phyloP scores from a whole-genome alignment of 2,329 filamentous ascomycete genomes.

The Colletotrichum shisoi region DNA sequence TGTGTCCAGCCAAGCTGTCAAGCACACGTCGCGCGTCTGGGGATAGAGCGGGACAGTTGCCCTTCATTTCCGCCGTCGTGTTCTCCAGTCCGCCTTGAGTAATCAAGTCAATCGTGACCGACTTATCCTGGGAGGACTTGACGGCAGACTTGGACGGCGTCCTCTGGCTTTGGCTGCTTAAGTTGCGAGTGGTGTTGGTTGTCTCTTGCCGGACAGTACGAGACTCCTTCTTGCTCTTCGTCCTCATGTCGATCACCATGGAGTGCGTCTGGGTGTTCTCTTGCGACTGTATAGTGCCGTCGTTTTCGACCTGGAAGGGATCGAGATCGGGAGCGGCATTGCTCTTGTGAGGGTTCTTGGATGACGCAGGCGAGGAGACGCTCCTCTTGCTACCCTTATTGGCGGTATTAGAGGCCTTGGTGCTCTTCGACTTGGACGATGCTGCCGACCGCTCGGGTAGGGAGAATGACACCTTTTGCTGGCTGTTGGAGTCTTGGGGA shows the following conservation, averaged over 20 bases:
- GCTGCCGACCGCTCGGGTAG: slow-evolving; percentile 50
- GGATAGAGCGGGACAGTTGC: slow-evolving; percentile 58
- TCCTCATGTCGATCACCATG: slow-evolving; percentile 40
- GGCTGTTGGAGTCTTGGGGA: slow-evolving; percentile 32
- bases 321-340: slow-evolving; percentile 29
- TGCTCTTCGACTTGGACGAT: slow-evolving; percentile 40
- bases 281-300: slow-evolving; percentile 41
- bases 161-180: slow-evolving; percentile 41
- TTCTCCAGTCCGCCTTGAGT: slow-evolving; percentile 36
- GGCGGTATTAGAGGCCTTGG: slow-evolving; percentile 47
- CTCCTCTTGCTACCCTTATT: slow-evolving; percentile 56
- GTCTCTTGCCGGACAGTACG: slow-evolving; percentile 29
- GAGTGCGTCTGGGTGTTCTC: slow-evolving; percentile 43
- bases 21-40: slow-evolving; percentile 61
- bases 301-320: slow-evolving; percentile 41
- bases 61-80: slow-evolving; percentile 32
- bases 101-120: slow-evolving; percentile 37
- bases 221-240: slow-evolving; percentile 38
- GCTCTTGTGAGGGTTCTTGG: slow-evolving; percentile 38
- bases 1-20: slow-evolving; percentile 62
- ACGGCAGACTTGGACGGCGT: slow-evolving; percentile 28
- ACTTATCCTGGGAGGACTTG: slow-evolving; percentile 35
- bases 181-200: slow-evolving; percentile 39
- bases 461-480: slow-evolving; percentile 54
- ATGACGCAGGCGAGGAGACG: slow-evolving; percentile 38